Conservation (phyloP, 495 filamentous ascomycete species). For the Elaphomyces granulatus region DNA sequence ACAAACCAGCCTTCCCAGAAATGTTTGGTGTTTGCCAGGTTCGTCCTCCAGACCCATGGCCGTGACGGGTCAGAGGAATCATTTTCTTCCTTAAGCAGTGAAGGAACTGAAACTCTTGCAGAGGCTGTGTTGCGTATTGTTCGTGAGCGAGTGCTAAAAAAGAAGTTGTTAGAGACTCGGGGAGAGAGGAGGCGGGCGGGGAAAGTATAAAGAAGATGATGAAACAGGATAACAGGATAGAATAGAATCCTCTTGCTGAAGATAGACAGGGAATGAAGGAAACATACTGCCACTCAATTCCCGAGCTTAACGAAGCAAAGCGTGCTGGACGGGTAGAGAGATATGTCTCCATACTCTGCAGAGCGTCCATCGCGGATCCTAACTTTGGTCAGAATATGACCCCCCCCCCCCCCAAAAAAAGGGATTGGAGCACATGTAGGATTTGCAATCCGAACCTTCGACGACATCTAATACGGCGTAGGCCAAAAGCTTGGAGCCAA, state of each 20-base stretch:
- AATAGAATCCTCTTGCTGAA: no score
- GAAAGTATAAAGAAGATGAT: no score
- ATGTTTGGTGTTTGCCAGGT: conserved; percentile 68
- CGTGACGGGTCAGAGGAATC: conserved; percentile 20
- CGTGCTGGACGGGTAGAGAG: conserved; percentile 66
- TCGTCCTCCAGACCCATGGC: conserved; percentile 72
- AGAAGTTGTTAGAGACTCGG: no score
- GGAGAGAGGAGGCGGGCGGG: no score
- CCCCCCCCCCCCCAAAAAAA: no score
- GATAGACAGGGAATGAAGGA: background rate
- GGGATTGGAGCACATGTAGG: no score
- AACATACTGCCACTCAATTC: conserved; percentile 82
- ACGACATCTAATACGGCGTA: conserved; percentile 93
- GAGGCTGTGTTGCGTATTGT: conserved; percentile 73
- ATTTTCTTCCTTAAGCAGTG: conserved; percentile 44
- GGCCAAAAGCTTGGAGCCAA: conserved; percentile 59
- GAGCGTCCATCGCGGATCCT: conserved; percentile 74
- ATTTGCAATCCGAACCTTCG: conserved; percentile 61
- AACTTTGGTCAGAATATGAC: no score
- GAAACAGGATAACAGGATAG: no score
- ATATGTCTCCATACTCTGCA: conserved; percentile 87
- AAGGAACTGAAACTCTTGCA: conserved; percentile 77
- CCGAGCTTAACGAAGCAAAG: conserved; percentile 60
- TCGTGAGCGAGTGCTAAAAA: conserved; percentile 60
- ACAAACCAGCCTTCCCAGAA: conserved; percentile 95